Evolutionary conservation across 768 basidiomycete genomes (phyloP), one percentile per base, ranked within the genome.

Genomic region (Serendipita indica): DNA sequence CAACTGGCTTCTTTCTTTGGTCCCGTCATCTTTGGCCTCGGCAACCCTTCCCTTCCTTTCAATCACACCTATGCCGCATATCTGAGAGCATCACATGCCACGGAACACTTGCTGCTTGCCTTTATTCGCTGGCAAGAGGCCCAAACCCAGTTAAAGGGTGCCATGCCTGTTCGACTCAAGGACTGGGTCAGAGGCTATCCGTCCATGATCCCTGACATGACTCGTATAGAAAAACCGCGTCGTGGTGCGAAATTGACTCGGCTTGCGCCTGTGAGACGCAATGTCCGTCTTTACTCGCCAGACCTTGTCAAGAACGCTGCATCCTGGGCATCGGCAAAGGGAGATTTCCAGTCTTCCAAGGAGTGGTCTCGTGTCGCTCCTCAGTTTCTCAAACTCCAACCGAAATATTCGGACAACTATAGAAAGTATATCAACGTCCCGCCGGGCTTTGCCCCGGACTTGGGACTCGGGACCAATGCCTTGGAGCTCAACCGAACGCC

Each of bases 181-280:
- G 83, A 88, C 63, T 93, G 90, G 89, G 86, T 94, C 62, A 79
- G 85, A 61, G 87, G 87, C 2, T 96, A 97, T 66, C 90, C 91
- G 0, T 69, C 81, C 6, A 89, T 83, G 78, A 72, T 94, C 3
- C 79, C 87, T 1, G 72, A 74, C 46, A 75, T 86, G 33, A 71
- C 72, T 2, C 78, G 75, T 14, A 28, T 54, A 4, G 70, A 69
- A 18, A 79, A 80, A 0, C 79, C 88, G 0, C 77, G 92, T 25
- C 78, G 80, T 20, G 91, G 89, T 0, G 84, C 83, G 1, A 78
- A 84, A 39, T 82, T 85, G 0, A 75, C 87, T n/a, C 79, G 84
- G 7, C 79, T 94, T 18, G 77, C 87, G 60, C 79, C 79, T 63
- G 84, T 91, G 1, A 76, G 83, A 28, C 74, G 91, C 57, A 84